Evolutionary conservation across 257 asterid genomes (phyloP).

Genomic region (Lantana camara): DNA sequence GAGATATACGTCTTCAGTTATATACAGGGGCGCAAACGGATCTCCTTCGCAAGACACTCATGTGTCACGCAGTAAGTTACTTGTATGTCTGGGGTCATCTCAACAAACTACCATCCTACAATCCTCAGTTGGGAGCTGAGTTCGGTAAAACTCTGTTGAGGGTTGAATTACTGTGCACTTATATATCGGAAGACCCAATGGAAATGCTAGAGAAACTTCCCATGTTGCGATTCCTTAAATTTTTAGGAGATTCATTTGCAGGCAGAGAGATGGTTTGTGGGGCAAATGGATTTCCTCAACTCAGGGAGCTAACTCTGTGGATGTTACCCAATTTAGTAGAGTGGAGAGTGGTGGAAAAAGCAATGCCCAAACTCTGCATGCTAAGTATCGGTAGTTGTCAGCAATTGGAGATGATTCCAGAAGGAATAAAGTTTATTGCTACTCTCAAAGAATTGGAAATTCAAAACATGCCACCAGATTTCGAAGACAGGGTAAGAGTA

Average conservation of each 20-base stretch:
- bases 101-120: background rate
- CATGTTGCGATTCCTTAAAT: background rate
- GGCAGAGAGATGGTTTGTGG: too few relatives aligned
- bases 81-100: background rate
- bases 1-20: background rate
- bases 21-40: background rate
- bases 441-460: background rate
- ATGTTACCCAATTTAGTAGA: background rate
- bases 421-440: constrained; percentile 13
- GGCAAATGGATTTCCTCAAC: too few relatives aligned
- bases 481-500: background rate
- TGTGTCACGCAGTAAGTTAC: background rate
- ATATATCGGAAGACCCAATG: too few relatives aligned
- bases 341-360: constrained; percentile 18
- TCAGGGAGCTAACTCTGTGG: accelerated
- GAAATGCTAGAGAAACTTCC: constrained; percentile 14
- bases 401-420: constrained; percentile 15
- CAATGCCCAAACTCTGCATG: constrained; percentile 6
- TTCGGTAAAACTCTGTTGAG: background rate
- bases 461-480: background rate
- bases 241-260: background rate
- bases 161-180: background rate
- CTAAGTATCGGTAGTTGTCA: background rate
- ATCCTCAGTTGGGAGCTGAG: background rate
- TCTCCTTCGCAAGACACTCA: too few relatives aligned